These are phyloP conservation scores for Lindgomyces ingoldianus DNA, from an alignment of 495 filamentous ascomycete genomes.

Conservation along the genomic window DNA sequence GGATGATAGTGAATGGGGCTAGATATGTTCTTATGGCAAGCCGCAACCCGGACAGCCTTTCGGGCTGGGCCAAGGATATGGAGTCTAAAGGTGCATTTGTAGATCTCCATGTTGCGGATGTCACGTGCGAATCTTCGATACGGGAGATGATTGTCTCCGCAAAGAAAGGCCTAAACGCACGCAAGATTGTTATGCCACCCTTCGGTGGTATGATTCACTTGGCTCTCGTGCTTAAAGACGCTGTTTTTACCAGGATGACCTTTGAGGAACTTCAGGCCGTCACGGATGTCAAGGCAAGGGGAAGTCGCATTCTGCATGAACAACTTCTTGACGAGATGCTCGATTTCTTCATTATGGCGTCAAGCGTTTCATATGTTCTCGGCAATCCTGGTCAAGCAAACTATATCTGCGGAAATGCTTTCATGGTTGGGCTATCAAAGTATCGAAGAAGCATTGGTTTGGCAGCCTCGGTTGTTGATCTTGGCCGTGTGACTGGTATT, in stretches of 20 bases:
- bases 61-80: not conserved
- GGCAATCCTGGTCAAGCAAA: conserved; percentile 29
- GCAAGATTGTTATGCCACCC: not conserved
- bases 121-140: not conserved
- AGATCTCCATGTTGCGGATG: conserved; percentile 5
- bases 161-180: not conserved
- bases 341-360: conserved; percentile 34
- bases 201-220: conserved; percentile 14
- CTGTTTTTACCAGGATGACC: conserved; percentile 18
- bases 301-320: conserved; percentile 18
- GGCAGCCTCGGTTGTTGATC: conserved; percentile 11
- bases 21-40: conserved; percentile 7
- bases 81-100: not conserved
- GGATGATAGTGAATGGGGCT: conserved; percentile 2
- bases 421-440: conserved; percentile 6
- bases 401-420: conserved; percentile 30
- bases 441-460: conserved; percentile 12
- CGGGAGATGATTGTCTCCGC: not conserved
- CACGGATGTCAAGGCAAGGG: conserved; percentile 23
- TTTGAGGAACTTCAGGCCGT: conserved; percentile 5
- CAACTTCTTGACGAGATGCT: not conserved
- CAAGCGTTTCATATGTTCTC: conserved; percentile 15
- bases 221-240: conserved; percentile 10
- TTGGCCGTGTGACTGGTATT: conserved; percentile 5
- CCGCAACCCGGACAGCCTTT: conserved; percentile 2